Percentiles rank a stretch among this genome's conserved stretches.
Conservation (phyloP, 805 yeast genomes). For the Metschnikowia gelsemii region DNA sequence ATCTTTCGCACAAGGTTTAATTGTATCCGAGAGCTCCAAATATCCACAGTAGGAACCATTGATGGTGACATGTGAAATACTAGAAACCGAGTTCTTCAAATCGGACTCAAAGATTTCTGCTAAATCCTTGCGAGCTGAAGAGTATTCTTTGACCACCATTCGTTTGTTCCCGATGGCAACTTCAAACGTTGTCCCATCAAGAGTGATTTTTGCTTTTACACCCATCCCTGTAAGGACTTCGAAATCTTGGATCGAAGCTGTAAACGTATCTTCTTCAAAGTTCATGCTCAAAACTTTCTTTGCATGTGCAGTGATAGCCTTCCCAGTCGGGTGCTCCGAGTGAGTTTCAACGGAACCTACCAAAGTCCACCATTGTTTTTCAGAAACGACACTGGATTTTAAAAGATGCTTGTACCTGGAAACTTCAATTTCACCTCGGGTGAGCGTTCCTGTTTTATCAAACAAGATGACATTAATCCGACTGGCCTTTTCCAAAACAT, state of each 20-base stretch:
- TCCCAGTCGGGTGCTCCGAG: conserved; percentile 89
- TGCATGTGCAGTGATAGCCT: conserved; percentile 53
- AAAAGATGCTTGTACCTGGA: conserved; percentile 3
- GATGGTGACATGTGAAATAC: conserved; percentile 57
- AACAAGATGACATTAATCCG: conserved; percentile 67
- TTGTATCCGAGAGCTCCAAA: conserved; percentile 63
- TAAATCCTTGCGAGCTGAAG: conserved; percentile 13
- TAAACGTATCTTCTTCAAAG: conserved; percentile 33
- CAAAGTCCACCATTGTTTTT: conserved; percentile 49
- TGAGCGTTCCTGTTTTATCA: conserved; percentile 95
- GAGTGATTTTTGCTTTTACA: conserved; percentile 36
- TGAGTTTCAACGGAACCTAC: conserved; percentile 60
- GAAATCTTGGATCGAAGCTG: conserved; percentile 33
- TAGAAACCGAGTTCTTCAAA: conserved; percentile 31
- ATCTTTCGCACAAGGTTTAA: conserved; percentile 63
- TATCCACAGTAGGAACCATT: conserved; percentile 61
- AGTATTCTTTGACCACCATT: conserved; percentile 32
- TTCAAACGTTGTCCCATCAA: conserved; percentile 1
- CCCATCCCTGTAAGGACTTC: conserved; percentile 47
- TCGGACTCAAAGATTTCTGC: conserved; percentile 13
- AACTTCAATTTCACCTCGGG: conserved; percentile 73
- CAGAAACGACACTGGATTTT: conserved; percentile 9
- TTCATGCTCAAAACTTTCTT: conserved; percentile 25
- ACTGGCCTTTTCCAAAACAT: conserved; percentile 72
- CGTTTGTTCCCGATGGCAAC: conserved; percentile 52